phyloP scores from a whole-genome alignment of 306 rosid genomes.

The Malus orientalis region DNA sequence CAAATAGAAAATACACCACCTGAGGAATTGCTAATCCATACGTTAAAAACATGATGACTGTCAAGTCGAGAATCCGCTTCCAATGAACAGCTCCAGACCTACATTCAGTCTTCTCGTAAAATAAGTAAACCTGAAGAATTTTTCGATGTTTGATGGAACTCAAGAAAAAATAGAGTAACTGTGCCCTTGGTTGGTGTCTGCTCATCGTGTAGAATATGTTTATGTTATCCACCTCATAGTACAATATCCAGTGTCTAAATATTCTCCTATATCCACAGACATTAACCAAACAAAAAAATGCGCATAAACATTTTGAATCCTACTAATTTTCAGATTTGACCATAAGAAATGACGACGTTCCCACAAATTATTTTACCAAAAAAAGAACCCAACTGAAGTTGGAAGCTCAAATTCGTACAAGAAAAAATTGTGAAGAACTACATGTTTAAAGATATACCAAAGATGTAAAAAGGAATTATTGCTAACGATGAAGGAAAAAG shows the following conservation, averaged over 20 bases:
- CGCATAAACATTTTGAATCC: neutral
- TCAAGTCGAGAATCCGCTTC: constrained; percentile 57
- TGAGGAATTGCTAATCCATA: constrained; percentile 92
- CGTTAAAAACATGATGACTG: constrained; percentile 62
- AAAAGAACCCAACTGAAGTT: too few relatives aligned
- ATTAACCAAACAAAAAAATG: neutral
- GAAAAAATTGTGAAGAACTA: neutral
- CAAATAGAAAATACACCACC: constrained; percentile 34
- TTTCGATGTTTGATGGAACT: neutral
- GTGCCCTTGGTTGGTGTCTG: neutral
- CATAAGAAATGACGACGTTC: neutral
- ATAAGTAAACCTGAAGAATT: neutral
- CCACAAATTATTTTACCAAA: neutral
- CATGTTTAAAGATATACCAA: constrained; percentile 44
- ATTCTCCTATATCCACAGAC: neutral
- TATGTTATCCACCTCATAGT: neutral
- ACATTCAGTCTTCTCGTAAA: neutral
- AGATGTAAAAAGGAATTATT: constrained; percentile 63
- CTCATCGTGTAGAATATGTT: neutral
- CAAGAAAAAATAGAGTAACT: neutral
- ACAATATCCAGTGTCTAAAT: neutral
- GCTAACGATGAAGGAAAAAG: constrained; percentile 78
- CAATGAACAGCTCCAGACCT: constrained; percentile 96
- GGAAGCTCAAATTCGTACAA: neutral
- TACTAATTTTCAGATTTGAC: neutral